phyloP scores from a whole-genome alignment of 139 green algal genomes.

The Auxenochlorella pyrenoidosa region DNA sequence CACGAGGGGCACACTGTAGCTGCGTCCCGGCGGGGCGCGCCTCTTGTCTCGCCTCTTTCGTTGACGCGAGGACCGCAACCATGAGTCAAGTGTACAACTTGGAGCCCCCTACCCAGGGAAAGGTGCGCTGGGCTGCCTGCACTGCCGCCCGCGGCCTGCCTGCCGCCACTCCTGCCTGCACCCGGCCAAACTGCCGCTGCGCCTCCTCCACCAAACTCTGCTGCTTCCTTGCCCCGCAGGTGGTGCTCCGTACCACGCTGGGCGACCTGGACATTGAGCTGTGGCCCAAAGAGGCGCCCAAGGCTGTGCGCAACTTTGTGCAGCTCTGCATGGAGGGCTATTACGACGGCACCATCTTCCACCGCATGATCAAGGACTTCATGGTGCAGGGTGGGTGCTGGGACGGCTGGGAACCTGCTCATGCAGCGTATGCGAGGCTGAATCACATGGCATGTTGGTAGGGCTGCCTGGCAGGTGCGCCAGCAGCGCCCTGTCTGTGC shows the following conservation, averaged over 20 bases:
- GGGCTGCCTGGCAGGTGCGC: too few relatives aligned
- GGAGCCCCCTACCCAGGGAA: slow-evolving; percentile 95
- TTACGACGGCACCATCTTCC: slow-evolving; percentile 93
- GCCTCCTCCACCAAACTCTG: background rate
- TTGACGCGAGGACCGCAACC: background rate
- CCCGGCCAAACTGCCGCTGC: slow-evolving; percentile 26
- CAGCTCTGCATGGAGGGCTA: slow-evolving; percentile 96
- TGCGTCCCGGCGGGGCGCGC: background rate
- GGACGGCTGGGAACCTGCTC: background rate
- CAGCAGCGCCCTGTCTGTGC: background rate
- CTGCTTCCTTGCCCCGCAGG: slow-evolving; percentile 54
- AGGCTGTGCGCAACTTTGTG: slow-evolving; percentile 94
- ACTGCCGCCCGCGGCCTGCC: background rate
- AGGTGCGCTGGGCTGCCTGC: slow-evolving; percentile 65
- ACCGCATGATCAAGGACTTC: slow-evolving; percentile 91
- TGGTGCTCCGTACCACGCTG: slow-evolving; percentile 87
- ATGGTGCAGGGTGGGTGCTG: slow-evolving; percentile 63
- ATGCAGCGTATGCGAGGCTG: too few relatives aligned
- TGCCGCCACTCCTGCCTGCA: slow-evolving; percentile 28
- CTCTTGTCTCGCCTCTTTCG: background rate
- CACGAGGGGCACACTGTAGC: too few relatives aligned
- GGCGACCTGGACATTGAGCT: slow-evolving; percentile 97
- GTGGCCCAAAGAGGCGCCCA: slow-evolving; percentile 95
- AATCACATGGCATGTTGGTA: too few relatives aligned
- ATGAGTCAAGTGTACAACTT: slow-evolving; percentile 90